Evolutionary conservation across 208 protist genomes (phyloP).

Genomic region (Strigomonas culicis): DNA sequence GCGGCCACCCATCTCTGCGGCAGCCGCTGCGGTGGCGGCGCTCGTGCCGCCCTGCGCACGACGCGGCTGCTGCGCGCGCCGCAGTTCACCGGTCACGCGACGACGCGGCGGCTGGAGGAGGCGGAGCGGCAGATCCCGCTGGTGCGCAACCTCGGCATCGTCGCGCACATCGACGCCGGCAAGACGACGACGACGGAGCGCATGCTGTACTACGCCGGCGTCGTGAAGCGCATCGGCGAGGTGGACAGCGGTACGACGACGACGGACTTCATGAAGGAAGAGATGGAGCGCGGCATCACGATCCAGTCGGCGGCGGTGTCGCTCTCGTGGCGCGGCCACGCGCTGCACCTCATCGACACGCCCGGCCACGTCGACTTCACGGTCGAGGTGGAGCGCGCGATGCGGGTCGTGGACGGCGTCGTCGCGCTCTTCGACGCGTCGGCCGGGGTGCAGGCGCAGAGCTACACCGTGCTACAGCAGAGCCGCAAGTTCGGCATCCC

Average conservation of each 20-base stretch:
- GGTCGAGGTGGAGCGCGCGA: constrained; percentile 95
- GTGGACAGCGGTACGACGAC: constrained; percentile 96
- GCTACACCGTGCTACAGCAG: constrained; percentile 88
- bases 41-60: neutral
- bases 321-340: constrained; percentile 80
- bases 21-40: neutral
- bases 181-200: constrained; percentile 96
- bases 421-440: constrained; percentile 96
- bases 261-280: constrained; percentile 96
- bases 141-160: constrained; percentile 94
- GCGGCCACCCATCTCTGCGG: too few species aligned
- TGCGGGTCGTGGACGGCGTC: constrained; percentile 96
- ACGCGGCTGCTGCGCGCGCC: neutral
- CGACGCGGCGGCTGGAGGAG: neutral
- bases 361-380: constrained; percentile 97
- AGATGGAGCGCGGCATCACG: constrained; percentile 96
- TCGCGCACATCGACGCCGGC: constrained; percentile 95
- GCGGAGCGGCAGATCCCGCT: constrained; percentile 18
- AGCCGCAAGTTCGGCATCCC: constrained; percentile 81
- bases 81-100: neutral
- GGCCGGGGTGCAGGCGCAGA: constrained; percentile 93
- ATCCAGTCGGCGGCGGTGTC: constrained; percentile 94
- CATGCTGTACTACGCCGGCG: constrained; percentile 93
- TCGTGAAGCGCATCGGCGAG: constrained; percentile 83
- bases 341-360: constrained; percentile 96